Percentiles rank a stretch among this genome's conserved stretches.
Conservation (phyloP, 345 rosid species). For the Barbarea vulgaris region DNA sequence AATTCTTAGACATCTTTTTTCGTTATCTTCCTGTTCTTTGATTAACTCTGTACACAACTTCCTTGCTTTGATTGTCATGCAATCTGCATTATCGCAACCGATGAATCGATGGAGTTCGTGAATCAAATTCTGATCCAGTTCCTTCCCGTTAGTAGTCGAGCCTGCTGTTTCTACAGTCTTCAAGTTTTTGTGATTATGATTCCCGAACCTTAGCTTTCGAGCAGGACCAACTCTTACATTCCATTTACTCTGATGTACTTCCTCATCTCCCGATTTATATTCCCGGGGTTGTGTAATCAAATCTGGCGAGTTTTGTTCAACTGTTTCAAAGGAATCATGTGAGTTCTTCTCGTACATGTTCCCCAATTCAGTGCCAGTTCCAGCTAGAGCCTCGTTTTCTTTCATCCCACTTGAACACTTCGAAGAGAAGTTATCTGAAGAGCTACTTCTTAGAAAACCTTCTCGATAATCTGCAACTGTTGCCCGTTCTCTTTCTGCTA, state of each 20-base stretch:
- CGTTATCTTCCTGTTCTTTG: slow-evolving; percentile 53
- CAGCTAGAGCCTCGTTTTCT: neutral
- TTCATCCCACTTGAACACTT: slow-evolving; percentile 1
- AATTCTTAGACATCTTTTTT: slow-evolving; percentile 4
- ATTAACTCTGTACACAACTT: slow-evolving; percentile 63
- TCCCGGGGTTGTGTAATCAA: slow-evolving; percentile 42
- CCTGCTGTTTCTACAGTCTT: neutral
- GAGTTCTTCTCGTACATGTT: neutral
- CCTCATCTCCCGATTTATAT: slow-evolving; percentile 11
- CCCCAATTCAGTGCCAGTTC: neutral
- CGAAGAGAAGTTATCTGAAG: slow-evolving; percentile 29
- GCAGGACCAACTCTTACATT: slow-evolving; percentile 23
- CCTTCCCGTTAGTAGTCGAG: slow-evolving; percentile 8
- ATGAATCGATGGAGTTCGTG: neutral
- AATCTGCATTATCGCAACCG: neutral
- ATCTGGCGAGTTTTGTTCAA: slow-evolving; percentile 20
- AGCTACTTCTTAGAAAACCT: slow-evolving; percentile 2
- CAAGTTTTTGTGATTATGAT: neutral
- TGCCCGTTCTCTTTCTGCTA: slow-evolving; percentile 46
- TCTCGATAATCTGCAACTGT: neutral
- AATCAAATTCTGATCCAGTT: neutral
- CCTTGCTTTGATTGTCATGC: slow-evolving; percentile 12
- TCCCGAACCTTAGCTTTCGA: slow-evolving; percentile 38
- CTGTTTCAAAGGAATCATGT: slow-evolving; percentile 1
- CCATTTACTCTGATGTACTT: slow-evolving; percentile 20